A percentile compares a stretch with the other conserved stretches of the same genome.
These are phyloP conservation scores for Pythium monospermum DNA, from an alignment of 352 stramenopile genomes.

Conservation along the genomic window DNA sequence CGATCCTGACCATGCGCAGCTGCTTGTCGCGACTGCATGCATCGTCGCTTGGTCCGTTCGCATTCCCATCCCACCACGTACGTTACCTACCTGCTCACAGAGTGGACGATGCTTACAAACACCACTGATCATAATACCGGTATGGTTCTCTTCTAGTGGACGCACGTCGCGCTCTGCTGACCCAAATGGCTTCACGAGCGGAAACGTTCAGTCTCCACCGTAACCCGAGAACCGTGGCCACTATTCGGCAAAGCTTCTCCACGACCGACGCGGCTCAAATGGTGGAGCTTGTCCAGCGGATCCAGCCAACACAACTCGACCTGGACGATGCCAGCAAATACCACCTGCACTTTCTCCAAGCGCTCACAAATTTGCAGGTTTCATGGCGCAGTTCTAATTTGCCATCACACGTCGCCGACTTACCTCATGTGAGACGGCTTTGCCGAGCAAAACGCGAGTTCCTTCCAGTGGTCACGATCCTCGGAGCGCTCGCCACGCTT, in stretches of 20 bases:
- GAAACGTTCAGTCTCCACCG: conserved; percentile 22
- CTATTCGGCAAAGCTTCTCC: conserved; percentile 19
- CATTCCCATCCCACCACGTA: conserved; percentile 25
- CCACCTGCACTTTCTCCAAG: conserved; percentile 31
- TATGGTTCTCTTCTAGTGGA: too few species aligned
- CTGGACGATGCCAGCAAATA: conserved; percentile 3
- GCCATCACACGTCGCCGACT: conserved; percentile 10
- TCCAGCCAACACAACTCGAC: conserved; percentile 10
- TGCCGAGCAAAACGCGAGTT: conserved; percentile 14
- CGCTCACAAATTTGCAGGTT: conserved; percentile 26
- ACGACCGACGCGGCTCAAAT: conserved; percentile 4
- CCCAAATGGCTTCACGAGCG: not conserved
- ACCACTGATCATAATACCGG: too few species aligned
- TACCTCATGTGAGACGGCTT: conserved; percentile 19
- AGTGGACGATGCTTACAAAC: not conserved
- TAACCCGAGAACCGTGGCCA: conserved; percentile 8
- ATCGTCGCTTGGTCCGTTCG: conserved; percentile 27
- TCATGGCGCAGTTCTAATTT: conserved; percentile 1
- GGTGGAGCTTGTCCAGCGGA: conserved; percentile 3
- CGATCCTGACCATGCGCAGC: conserved; percentile 19
- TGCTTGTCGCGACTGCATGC: conserved; percentile 26
- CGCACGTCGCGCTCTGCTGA: conserved; percentile 2
- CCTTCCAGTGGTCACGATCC: conserved; percentile 20
- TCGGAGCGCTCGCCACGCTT: conserved; percentile 24
- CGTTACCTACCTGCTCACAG: too few species aligned